A percentile compares a stretch with the other conserved stretches of the same genome.
These are phyloP conservation scores for Penicillium steckii DNA, from an alignment of 495 filamentous ascomycete genomes.

Conservation along the genomic window DNA sequence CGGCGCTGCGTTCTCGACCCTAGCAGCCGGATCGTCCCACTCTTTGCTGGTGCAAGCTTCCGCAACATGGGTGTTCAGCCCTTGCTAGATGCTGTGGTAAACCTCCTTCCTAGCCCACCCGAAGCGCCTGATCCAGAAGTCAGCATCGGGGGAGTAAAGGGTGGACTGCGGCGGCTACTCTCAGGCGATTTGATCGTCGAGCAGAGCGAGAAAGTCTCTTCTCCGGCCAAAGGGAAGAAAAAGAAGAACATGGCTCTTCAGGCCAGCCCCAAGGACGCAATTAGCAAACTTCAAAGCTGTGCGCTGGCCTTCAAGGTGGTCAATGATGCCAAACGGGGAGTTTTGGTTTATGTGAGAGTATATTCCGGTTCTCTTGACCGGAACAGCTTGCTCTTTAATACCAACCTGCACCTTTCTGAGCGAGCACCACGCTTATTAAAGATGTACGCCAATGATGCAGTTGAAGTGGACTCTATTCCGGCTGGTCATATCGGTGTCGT, in stretches of 20 bases:
- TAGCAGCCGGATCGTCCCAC: slow-evolving; percentile 66
- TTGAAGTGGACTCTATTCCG: slow-evolving; percentile 75
- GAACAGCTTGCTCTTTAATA: slow-evolving; percentile 79
- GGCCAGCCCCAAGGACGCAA: slow-evolving; percentile 52
- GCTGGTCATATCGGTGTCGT: slow-evolving; percentile 97
- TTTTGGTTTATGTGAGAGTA: slow-evolving; percentile 88
- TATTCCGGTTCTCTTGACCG: slow-evolving; percentile 80
- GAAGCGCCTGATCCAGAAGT: slow-evolving; percentile 81
- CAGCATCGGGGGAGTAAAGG: slow-evolving; percentile 56
- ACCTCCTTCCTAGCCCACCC: slow-evolving; percentile 79
- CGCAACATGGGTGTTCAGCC: slow-evolving; percentile 93
- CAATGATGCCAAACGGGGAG: slow-evolving; percentile 78
- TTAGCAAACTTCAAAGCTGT: slow-evolving; percentile 68
- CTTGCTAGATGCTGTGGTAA: slow-evolving; percentile 80
- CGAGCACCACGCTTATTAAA: slow-evolving; percentile 77
- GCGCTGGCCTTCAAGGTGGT: slow-evolving; percentile 97
- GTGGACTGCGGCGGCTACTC: slow-evolving; percentile 51
- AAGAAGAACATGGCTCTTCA: slow-evolving; percentile 32
- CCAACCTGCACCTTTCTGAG: slow-evolving; percentile 79
- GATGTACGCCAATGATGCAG: slow-evolving; percentile 87
- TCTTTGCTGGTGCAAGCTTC: slow-evolving; percentile 92
- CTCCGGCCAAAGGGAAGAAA: slow-evolving; percentile 42
- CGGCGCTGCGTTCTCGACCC: slow-evolving; percentile 63
- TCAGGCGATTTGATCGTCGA: slow-evolving; percentile 47
- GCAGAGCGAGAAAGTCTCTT: slow-evolving; percentile 33